Base-by-base conservation (phyloP, 1,284 basidiomycete species). In the Fomitopsis pinicola region DNA sequence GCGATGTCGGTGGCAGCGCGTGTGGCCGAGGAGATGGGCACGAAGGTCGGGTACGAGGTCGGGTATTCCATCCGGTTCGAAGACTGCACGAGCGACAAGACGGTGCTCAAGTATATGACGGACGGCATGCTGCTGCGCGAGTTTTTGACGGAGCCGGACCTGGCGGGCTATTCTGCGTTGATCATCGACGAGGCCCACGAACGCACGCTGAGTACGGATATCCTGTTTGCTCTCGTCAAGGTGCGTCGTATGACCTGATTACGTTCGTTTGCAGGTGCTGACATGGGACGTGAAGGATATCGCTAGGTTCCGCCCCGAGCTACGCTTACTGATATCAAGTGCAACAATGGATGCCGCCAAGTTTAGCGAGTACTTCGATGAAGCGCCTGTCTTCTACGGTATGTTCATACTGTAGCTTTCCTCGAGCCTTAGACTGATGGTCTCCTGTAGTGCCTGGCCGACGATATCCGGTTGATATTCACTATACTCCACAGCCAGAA, bases 51-150 rank as follows among this genome's bases (percentile, higher is more conserved):
- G 3, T 92, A 96, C 68, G 96, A 98, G 76, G 97, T 98, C 63
- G 97, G 97, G 15, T 99, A 99, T 76, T 95, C 94, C 36, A 99
- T 99, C 69, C 94, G 97, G 40, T 99, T 99, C 78, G 97, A 99
- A 76, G 97, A 99, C 75, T 97, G 95, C 76, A 99, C 97, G 10
- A 97, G 94, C 76, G 95, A 97, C 80, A 98, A 95, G 80, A 98
- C 96, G 2, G 89, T 95, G 42, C 81, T 98, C 71, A 98, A 98
- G 78, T 98, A 97, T 76, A 97, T 98, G 96, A 98, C 95, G 53
- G 96, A 98, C 72, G 96, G 96, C 53, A 98, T 98, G 95, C 81
- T 98, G n/a, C 77, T 98, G 53, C 85, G 96, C 71, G 95, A 98
- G 76, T 98, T 97, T 75, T 78, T 98, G 71, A 98, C 95, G 9